Base-by-base conservation (phyloP, 805 yeast genomes). In the Metschnikowia peoriensis region DNA sequence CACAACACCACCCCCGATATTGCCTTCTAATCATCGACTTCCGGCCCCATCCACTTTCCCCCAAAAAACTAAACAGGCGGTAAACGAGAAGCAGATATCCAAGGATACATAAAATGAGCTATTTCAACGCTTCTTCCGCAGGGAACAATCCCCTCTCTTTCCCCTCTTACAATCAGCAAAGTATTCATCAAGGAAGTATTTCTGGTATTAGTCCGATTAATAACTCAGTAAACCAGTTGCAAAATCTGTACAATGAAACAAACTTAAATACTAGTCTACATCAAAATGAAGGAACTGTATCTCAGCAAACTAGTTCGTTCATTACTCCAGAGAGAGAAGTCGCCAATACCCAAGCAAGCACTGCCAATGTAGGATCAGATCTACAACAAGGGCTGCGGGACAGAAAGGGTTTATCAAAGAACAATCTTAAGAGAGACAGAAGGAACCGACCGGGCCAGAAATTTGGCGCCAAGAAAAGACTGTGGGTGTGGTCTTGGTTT, bases 401-500 rank as follows among this genome's bases (percentile, higher is more conserved):
- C 8, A 38, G 17, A n/a, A n/a, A 28, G 11, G 22, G 34, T 11
- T 16, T 28, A 38, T 27, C 27, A n/a, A 41, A 28, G 12, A 9
- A 16, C 7, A 27, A 16, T 14, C 32, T 16, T 6, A 68, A 66
- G 53, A 61, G 62, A 41, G 73, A 67, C 46, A 66, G 76, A 22
- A 67, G 66, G 17, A 79, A 78, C 60, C 69, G 79, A 48, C 83
- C 83, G 1, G 84, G 84, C 7, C 82, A 77, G 57, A 77, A 75
- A 58, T 80, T 79, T 54, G 86, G 86, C 15, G 86, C 86, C 15
- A 81, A 80, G 60, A 81, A 81, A 72, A 77, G 75, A 57, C 79
- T 83, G 34, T 82, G 85, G 85, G 85, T 81, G 12, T 82, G 86
- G 86, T 66, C 75, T 17, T 82, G 86, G 85, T 82, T 81, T 59